phyloP scores from a whole-genome alignment of 2,329 filamentous ascomycete species.

The Lachnellula subtilissima region DNA sequence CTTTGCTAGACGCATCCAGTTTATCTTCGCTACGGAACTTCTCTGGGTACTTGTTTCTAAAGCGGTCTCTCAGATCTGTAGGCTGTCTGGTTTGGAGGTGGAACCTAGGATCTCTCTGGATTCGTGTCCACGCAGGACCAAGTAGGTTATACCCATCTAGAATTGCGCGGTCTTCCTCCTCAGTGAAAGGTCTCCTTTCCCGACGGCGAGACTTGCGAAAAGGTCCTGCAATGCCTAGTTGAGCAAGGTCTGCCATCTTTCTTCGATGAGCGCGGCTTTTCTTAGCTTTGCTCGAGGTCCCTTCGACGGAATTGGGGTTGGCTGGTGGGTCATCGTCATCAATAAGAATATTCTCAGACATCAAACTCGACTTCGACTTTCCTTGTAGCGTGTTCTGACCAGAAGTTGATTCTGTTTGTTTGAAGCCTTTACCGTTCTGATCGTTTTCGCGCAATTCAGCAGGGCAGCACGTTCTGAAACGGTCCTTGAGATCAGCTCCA shows the following conservation, averaged over 20 bases:
- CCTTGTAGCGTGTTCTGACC: slow-evolving; percentile 15
- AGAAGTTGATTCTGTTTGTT: slow-evolving; percentile 8
- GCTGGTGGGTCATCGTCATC: slow-evolving; percentile 14
- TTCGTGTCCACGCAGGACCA: slow-evolving; percentile 61
- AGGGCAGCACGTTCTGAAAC: slow-evolving; percentile 62
- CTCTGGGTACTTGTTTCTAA: slow-evolving; percentile 59
- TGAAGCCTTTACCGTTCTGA: slow-evolving; percentile 22
- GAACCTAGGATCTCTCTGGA: slow-evolving; percentile 55
- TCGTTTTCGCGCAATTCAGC: slow-evolving; percentile 50
- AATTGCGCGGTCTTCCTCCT: slow-evolving; percentile 59
- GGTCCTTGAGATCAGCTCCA: slow-evolving; percentile 60
- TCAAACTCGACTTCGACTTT: slow-evolving; percentile 45
- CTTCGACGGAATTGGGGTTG: slow-evolving; percentile 23
- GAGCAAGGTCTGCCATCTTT: slow-evolving; percentile 50
- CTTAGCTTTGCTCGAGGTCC: slow-evolving; percentile 35
- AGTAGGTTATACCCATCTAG: slow-evolving; percentile 55
- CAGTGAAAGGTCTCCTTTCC: slow-evolving; percentile 56
- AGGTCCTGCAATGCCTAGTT: slow-evolving; percentile 56
- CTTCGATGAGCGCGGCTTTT: slow-evolving; percentile 52
- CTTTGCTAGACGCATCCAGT: neutral
- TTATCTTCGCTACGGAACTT: slow-evolving; percentile 38
- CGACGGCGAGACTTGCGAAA: slow-evolving; percentile 59
- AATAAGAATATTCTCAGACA: slow-evolving; percentile 51
- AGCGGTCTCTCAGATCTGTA: slow-evolving; percentile 58
- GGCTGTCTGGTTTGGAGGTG: slow-evolving; percentile 55